Evolutionary conservation across 2,329 filamentous ascomycete genomes (phyloP), one percentile per base, ranked within the genome.

Genomic region (Sordariomycetes sp.): DNA sequence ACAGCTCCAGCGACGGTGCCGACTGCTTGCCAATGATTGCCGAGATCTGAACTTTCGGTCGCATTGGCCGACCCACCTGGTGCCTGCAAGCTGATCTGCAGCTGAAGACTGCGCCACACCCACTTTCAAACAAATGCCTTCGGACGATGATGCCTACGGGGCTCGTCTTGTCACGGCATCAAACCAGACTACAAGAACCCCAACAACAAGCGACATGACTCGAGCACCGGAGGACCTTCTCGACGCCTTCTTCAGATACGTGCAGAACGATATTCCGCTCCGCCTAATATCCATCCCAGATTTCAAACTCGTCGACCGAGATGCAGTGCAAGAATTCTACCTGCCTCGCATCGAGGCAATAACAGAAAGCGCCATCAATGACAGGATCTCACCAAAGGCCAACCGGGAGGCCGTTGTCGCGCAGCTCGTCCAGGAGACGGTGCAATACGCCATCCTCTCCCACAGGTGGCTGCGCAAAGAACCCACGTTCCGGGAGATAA

Each of bases 371-470:
- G 12, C 37, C 12, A 18, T 40, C 12, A 40, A 40, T 3, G 37
- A 14, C 4, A 40, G 37, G 12, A 3, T 40, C 37, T 14, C 37
- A 11, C 5, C 37, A 18, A 40, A 18, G 5, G 37, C 37, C 12
- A 18, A 40, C 12, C 5, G 37, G 37, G 37, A 40, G 37, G 12
- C 3, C 12, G 18, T 40, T 18, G 37, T 40, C 4, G 12, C 3
- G 37, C 37, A 40, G 37, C 4, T 40, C 18, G 37, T 40, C 12
- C 37, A 11, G 3, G 37, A 40, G 37, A 40, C 37, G 37, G 37
- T 40, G 37, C 11, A 60, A 55, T 73, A 72, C 54, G 69, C 65
- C 11, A 72, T 72, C 28, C 63, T 74, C 1, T 72, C 69, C 1
- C 71, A 72, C 53, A 71, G 67, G 1, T 72, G 71, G 69, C 64